Evolutionary conservation across 495 filamentous ascomycete species (phyloP).

Genomic region (Aspergillus cavernicola): DNA sequence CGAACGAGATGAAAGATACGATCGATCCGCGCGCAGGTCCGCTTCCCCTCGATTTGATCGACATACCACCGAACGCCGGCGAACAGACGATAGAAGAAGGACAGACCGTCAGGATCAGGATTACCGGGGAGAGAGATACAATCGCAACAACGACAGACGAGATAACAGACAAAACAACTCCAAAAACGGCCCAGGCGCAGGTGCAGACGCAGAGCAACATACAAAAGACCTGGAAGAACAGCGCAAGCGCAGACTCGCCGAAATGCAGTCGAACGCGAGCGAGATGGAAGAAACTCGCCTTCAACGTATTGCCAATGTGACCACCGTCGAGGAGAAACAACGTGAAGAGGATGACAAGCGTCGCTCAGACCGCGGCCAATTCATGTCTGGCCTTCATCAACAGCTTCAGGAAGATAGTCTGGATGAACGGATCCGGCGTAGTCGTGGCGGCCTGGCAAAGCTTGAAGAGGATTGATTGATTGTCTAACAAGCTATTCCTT

Average conservation of each 20-base stretch:
- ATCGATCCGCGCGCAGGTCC: constrained; percentile 20
- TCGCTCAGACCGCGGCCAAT: constrained; percentile 40
- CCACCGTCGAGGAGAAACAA: constrained; percentile 59
- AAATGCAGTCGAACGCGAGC: constrained; percentile 83
- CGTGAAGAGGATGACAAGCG: constrained; percentile 56
- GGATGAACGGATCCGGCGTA: constrained; percentile 41
- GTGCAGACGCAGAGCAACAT: constrained; percentile 7
- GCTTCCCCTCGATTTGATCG: constrained; percentile 23
- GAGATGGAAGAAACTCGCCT: constrained; percentile 73
- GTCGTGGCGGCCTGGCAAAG: constrained; percentile 36
- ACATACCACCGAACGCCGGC: constrained; percentile 9
- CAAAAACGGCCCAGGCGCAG: constrained; percentile 3
- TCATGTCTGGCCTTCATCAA: constrained; percentile 39
- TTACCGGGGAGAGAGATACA: constrained; percentile 12
- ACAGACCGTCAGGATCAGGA: constrained; percentile 10
- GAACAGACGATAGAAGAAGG: constrained; percentile 9
- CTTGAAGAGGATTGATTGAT: constrained; percentile 26
- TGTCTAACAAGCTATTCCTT: not conserved
- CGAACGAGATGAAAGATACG: constrained; percentile 29
- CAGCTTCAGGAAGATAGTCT: constrained; percentile 39
- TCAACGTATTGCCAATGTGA: constrained; percentile 64
- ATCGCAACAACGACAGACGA: constrained; percentile 12
- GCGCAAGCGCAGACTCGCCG: constrained; percentile 62
- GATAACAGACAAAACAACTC: constrained; percentile 15
- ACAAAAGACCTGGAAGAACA: constrained; percentile 36